These are phyloP conservation scores for Rhododendron ferrugineum DNA, from an alignment of 148 eudicot species.

Conservation along the genomic window DNA sequence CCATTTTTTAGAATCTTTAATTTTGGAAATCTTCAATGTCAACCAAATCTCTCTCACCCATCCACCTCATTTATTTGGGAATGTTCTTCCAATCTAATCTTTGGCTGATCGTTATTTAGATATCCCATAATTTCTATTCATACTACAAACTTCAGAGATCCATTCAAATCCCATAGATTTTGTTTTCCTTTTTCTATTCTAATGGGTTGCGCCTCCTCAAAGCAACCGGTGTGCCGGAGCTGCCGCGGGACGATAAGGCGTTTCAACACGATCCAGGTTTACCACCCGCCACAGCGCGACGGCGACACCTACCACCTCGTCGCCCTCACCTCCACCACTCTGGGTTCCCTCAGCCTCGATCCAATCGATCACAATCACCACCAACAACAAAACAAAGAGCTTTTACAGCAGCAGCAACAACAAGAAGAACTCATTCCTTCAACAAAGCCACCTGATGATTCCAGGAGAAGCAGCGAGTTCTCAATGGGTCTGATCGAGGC, in stretches of 20 bases:
- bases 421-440: neutral
- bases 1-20: neutral
- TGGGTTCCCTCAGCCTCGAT: constrained; percentile 57
- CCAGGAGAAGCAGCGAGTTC: constrained; percentile 35
- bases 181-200: neutral
- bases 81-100: constrained; percentile 15
- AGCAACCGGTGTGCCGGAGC: constrained; percentile 45
- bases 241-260: constrained; percentile 51
- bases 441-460: neutral
- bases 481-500: constrained; percentile 62
- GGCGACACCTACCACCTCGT: constrained; percentile 63
- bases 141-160: neutral
- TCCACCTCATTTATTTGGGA: constrained; percentile 21
- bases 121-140: neutral
- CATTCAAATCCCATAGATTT: neutral
- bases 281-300: constrained; percentile 40
- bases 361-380: constrained; percentile 9
- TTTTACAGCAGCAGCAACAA: neutral
- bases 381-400: neutral
- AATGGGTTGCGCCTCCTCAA: constrained; percentile 86
- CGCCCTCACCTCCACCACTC: constrained; percentile 63
- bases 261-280: constrained; percentile 60
- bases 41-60: neutral
- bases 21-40: neutral
- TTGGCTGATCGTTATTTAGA: neutral